Base-by-base conservation (phyloP, 2,329 filamentous ascomycete species). In the Raffaelea arxii region DNA sequence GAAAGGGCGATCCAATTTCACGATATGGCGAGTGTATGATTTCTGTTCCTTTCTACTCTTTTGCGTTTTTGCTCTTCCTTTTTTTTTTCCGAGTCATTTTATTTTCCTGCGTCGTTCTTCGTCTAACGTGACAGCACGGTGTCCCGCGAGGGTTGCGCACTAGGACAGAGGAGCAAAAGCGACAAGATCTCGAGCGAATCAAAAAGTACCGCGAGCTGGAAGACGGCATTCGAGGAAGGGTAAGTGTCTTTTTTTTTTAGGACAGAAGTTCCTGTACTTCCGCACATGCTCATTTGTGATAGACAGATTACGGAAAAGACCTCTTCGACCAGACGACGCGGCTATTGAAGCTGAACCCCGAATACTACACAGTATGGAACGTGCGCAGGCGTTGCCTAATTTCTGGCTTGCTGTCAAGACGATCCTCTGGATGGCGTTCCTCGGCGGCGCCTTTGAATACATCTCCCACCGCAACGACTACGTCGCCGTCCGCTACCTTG, bases 341-440 rank as follows among this genome's bases (percentile, higher is more conserved):
- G 54, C 75, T 92, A 39, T 73, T 91, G 46, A 75, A 74, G 41
- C 75, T 82, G 57, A 94, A 94, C 62, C 87, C 87, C 23, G 87
- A 94, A 65, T 90, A 90, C 70, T 92, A 92, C 68, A 91, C 87
- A 47, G 76, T 88, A 74, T 94, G 87, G 87, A 94, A 94, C 72
- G 77, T 83, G 68, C 83, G 92, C 60, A 83, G 92, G 57, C 76
- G 77, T 58, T 82, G 77, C 66, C 70, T 82, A 73, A 75, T 67
- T 49, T 75, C 69, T 70, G 67, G 69, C 57, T 74, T 69, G 64
- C 76, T 78, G 56, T 79, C 71, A 66, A 72, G 58, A 72, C 66
- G 57, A 18, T 71, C 62, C 63, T 61, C 55, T 71, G 69, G 65
- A 58, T 74, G 63, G 54, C 77, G 58, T 66, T 71, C 56, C 67